Conservation (phyloP, 2,329 filamentous ascomycete genomes). For the Epichloe elymi region DNA sequence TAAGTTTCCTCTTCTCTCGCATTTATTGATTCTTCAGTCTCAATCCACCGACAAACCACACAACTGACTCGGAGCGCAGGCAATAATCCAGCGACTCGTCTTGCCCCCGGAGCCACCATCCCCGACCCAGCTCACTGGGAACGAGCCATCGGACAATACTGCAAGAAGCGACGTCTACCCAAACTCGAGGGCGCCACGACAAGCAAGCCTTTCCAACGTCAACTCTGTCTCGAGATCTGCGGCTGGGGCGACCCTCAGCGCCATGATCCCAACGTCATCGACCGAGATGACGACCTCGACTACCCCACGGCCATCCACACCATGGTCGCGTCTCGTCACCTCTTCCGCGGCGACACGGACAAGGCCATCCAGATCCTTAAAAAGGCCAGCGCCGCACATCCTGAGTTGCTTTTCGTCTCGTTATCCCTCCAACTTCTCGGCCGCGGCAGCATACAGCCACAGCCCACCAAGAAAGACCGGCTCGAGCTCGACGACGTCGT, state of each 20-base stretch:
- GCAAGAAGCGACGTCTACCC: conserved; percentile 47
- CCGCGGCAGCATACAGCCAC: conserved; percentile 29
- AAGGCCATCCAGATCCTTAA: conserved; percentile 59
- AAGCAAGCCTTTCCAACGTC: conserved; percentile 54
- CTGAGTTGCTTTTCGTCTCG: conserved; percentile 55
- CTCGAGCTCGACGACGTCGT: conserved; percentile 46
- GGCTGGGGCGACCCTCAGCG: conserved; percentile 51
- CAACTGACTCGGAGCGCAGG: conserved; percentile 23
- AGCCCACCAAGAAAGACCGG: conserved; percentile 26
- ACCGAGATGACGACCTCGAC: conserved; percentile 29
- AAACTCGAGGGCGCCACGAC: conserved; percentile 52
- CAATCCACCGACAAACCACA: not conserved
- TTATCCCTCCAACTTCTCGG: conserved; percentile 52
- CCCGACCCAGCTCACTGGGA: conserved; percentile 45
- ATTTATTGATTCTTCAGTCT: not conserved
- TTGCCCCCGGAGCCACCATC: conserved; percentile 28
- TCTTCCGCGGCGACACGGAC: conserved; percentile 58
- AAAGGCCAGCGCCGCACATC: conserved; percentile 46
- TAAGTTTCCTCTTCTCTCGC: conserved; percentile 16
- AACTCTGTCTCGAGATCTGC: conserved; percentile 63
- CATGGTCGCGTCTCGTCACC: conserved; percentile 61
- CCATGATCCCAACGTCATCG: conserved; percentile 29
- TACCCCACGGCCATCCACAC: conserved; percentile 48
- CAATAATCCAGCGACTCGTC: conserved; percentile 31
- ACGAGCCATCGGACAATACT: conserved; percentile 48